These are phyloP conservation scores for Leccinum griseonigrum DNA, from an alignment of 1,284 basidiomycete species.

Conservation along the genomic window DNA sequence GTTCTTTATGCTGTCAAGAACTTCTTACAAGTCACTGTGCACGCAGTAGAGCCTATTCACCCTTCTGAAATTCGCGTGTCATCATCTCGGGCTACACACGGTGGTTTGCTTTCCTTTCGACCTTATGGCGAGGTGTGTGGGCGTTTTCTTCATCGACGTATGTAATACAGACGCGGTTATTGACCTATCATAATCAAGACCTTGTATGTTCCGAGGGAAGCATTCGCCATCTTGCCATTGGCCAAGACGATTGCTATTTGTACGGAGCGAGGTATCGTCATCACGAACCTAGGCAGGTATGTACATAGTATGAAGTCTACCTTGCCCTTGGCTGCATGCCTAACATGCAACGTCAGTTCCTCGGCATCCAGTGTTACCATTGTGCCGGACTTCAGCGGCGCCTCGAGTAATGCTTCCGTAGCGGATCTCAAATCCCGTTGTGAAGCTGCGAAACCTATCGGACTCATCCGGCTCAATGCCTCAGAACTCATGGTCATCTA, in stretches of 20 bases:
- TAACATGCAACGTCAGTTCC: conserved; percentile 32
- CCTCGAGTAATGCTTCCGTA: conserved; percentile 42
- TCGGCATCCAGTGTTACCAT: conserved; percentile 41
- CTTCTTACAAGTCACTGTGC: conserved; percentile 53
- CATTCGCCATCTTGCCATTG: conserved; percentile 55
- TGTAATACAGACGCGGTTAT: neutral
- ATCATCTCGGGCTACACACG: conserved; percentile 32
- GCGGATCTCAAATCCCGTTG: conserved; percentile 57
- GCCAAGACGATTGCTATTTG: conserved; percentile 62
- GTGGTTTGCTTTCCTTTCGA: conserved; percentile 44
- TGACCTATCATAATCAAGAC: conserved; percentile 41
- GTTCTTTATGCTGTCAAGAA: conserved; percentile 69
- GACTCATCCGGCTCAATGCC: conserved; percentile 56
- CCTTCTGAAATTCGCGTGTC: conserved; percentile 30
- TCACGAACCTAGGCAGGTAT: conserved; percentile 66
- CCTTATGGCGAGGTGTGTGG: conserved; percentile 59
- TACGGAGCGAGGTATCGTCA: conserved; percentile 59
- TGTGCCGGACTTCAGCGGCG: conserved; percentile 60
- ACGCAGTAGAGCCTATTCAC: conserved; percentile 42
- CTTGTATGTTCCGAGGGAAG: conserved; percentile 66
- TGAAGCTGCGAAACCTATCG: conserved; percentile 59
- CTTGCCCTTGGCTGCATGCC: neutral
- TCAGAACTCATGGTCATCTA: conserved; percentile 68
- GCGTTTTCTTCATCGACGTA: neutral
- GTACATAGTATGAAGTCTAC: neutral